Evolutionary conservation across 2,329 filamentous ascomycete species (phyloP).

Genomic region (Cladophialophora yegresii): DNA sequence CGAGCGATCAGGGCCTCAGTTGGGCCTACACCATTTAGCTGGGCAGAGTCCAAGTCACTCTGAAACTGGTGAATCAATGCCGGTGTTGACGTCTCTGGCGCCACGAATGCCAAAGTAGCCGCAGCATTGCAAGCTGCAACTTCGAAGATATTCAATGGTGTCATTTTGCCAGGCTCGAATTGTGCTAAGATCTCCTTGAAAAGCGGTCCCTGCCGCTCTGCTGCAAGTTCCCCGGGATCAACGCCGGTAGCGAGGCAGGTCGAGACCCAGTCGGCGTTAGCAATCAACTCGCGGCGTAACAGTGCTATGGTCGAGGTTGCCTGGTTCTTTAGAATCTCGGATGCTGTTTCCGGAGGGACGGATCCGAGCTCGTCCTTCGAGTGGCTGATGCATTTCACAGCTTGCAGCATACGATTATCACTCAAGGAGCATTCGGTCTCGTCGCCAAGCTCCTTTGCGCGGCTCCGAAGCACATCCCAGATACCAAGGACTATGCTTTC

Average conservation of each 20-base stretch:
- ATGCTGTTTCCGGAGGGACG: conserved; percentile 45
- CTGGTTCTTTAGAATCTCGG: conserved; percentile 63
- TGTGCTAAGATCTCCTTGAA: conserved; percentile 56
- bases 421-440: conserved; percentile 54
- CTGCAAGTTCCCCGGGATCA: conserved; percentile 78
- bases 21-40: conserved; percentile 73
- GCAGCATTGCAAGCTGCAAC: conserved; percentile 79
- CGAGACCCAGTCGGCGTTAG: conserved; percentile 83
- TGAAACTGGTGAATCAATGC: conserved; percentile 73
- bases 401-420: conserved; percentile 66
- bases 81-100: conserved; percentile 77
- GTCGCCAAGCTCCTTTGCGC: conserved; percentile 17
- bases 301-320: conserved; percentile 77
- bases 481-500: conserved; percentile 69
- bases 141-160: conserved; percentile 52
- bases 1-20: conserved; percentile 91
- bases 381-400: conserved; percentile 51
- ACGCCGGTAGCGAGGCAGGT: conserved; percentile 75
- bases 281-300: conserved; percentile 74
- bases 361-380: conserved; percentile 37
- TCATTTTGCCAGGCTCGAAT: conserved; percentile 28
- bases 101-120: conserved; percentile 90
- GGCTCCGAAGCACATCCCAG: conserved; percentile 73
- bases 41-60: conserved; percentile 69
- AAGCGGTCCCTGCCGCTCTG: conserved; percentile 63